A percentile compares a stretch with the other conserved stretches of the same genome.
phyloP scores from a whole-genome alignment of 139 green algal genomes.

The Mychonastes homosphaera region DNA sequence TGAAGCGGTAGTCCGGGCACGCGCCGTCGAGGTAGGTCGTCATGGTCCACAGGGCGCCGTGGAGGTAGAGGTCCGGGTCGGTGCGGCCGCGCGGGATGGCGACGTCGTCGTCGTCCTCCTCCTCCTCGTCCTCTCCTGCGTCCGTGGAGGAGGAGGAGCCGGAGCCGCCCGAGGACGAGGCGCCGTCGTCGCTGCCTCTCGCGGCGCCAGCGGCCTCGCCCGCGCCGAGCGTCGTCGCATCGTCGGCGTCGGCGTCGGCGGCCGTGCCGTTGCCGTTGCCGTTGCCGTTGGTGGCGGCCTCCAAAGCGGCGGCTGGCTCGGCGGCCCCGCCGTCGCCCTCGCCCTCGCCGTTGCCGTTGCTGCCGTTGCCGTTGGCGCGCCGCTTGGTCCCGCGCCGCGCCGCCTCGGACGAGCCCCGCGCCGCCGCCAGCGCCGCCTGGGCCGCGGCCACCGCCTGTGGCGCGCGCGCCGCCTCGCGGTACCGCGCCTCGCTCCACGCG shows the following conservation, averaged over 20 bases:
- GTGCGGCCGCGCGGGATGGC: neutral
- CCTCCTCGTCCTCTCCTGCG: neutral
- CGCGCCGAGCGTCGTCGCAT: neutral
- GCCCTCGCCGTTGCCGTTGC: neutral
- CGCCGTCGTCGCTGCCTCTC: neutral
- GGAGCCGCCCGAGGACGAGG: neutral
- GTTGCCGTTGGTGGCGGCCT: too few species aligned
- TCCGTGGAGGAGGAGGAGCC: neutral
- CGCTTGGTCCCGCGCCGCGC: too few species aligned
- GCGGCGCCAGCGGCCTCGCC: neutral
- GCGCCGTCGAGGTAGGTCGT: constrained; percentile 4
- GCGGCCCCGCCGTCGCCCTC: neutral
- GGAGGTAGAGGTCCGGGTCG: neutral
- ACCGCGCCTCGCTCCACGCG: too few species aligned
- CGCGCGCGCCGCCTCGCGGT: too few species aligned
- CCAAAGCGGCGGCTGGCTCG: neutral
- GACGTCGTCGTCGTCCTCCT: neutral
- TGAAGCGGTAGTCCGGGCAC: constrained; percentile 57
- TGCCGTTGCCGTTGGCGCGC: neutral
- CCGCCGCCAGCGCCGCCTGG: too few species aligned
- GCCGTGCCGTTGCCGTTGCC: too few species aligned
- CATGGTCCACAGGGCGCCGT: neutral
- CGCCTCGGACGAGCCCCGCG: too few species aligned
- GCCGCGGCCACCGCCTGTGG: too few species aligned
- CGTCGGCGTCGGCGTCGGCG: constrained; percentile 6